phyloP scores from a whole-genome alignment of 768 basidiomycete species.

The Xanthoconium purpureum region DNA sequence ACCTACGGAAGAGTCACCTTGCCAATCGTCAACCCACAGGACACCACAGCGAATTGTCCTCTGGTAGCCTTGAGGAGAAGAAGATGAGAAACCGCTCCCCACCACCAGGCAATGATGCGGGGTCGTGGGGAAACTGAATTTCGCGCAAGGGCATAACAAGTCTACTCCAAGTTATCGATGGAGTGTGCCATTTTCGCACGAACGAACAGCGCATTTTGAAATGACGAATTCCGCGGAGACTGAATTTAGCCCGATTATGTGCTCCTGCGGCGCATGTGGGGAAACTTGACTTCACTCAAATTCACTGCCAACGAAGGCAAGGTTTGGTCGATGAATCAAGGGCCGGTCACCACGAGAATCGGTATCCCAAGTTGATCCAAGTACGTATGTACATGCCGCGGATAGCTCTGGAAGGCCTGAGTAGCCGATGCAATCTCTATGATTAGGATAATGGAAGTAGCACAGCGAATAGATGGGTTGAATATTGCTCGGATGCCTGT shows the following conservation, averaged over 20 bases:
- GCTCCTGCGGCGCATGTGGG: conserved; percentile 9
- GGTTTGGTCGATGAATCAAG: neutral
- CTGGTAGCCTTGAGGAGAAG: conserved; percentile 63
- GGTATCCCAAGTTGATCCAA: conserved; percentile 3
- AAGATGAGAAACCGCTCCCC: conserved; percentile 63
- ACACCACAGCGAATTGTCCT: conserved; percentile 57
- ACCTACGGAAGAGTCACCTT: neutral
- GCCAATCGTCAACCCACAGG: conserved; percentile 44
- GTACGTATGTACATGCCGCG: neutral
- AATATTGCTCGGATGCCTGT: conserved; percentile 3
- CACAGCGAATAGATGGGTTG: neutral
- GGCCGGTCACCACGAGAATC: neutral
- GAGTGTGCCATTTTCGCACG: too few species aligned
- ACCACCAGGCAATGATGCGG: conserved; percentile 36
- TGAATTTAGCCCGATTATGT: too few species aligned
- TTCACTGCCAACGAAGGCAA: conserved; percentile 41
- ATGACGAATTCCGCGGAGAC: too few species aligned
- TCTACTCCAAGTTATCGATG: conserved; percentile 16
- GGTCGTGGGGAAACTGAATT: conserved; percentile 34
- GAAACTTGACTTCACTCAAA: conserved; percentile 38
- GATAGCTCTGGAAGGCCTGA: neutral
- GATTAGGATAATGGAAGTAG: conserved; percentile 16
- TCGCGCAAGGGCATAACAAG: conserved; percentile 46
- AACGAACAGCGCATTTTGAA: too few species aligned
- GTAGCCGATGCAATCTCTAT: neutral